Evolutionary conservation across 805 yeast species (phyloP), one percentile per base, ranked within the genome.

Genomic region (Suhomyces emberorum): DNA sequence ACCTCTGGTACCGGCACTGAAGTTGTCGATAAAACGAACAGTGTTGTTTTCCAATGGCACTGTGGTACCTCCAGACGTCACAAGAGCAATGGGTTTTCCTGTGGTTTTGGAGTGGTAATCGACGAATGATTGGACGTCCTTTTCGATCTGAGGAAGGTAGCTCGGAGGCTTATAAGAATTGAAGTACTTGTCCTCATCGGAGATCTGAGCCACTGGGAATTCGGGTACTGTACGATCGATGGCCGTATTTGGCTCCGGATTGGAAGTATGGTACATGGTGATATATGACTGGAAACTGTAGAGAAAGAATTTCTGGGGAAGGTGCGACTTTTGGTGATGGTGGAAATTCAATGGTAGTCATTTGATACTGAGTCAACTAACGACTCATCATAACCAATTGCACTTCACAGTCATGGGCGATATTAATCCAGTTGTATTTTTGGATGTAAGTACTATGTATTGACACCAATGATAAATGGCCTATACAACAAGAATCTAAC

Each of bases 41-140:
- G 98, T 93, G 55, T 93, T 93, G 61, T 88, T 89, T 54, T 93
- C 99, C 46, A 93, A 67, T 0, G 99, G 99, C 0, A 93, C 99
- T 0, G 97, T 91, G 1, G 98, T 93, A 15, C 99, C 99, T 16
- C 99, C 99, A 7, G 91, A 80, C 0, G 98, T 93, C 3, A 91
- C 95, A 30, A 91, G 64, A 0, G 79, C 98, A 10, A 91, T 75
- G 32, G 72, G 76, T 35, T 71, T 67, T 3, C 66, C 61, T 3
- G 70, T 52, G 24, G 55, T 47, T 10, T 57, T 45, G 16, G 33
- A 25, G 51, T 88, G 95, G 39, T 50, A 61, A 15, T 71, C 58
- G 30, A 89, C 73, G 56, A 91, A 91, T 1, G 71, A 72, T 7
- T 63, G 55, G 7, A 85, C 79, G 42, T 80, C 78, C 5, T 51